These are phyloP conservation scores for Paraphaeosphaeria sporulosa DNA, from an alignment of 2,329 filamentous ascomycete species.

Conservation along the genomic window DNA sequence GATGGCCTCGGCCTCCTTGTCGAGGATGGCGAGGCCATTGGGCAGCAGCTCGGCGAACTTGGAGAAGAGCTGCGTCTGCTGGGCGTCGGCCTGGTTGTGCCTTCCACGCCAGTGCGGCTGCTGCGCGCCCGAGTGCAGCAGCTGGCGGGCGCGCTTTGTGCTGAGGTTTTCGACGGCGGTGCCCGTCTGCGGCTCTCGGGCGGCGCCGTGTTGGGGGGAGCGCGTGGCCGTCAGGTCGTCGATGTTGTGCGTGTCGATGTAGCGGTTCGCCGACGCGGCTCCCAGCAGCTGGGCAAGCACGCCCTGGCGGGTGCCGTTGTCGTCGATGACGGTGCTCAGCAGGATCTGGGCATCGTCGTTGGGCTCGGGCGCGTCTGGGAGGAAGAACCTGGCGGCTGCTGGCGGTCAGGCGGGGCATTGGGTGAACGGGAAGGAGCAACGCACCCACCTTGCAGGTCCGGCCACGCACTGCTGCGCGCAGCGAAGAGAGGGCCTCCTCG, in stretches of 20 bases:
- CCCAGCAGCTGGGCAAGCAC: conserved; percentile 43
- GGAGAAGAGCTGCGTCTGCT: conserved; percentile 53
- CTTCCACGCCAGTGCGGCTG: conserved; percentile 11
- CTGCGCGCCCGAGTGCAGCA: conserved; percentile 21
- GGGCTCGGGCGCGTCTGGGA: conserved; percentile 24
- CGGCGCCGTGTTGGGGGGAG: conserved; percentile 22
- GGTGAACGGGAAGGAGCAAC: conserved; percentile 7
- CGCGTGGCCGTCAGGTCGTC: conserved; percentile 27
- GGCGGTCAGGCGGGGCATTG: conserved; percentile 18
- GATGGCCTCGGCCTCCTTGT: conserved; percentile 53
- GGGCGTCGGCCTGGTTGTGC: conserved; percentile 31
- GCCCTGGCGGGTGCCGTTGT: conserved; percentile 38
- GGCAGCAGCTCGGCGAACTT: conserved; percentile 56
- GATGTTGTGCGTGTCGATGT: conserved; percentile 36
- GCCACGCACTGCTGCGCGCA: conserved; percentile 45
- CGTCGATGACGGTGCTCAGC: conserved; percentile 43
- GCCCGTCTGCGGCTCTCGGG: conserved; percentile 19
- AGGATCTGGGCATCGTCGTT: conserved; percentile 32
- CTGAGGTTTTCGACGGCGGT: conserved; percentile 31
- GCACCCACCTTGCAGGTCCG: conserved; percentile 50
- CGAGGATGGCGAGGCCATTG: conserved; percentile 55
- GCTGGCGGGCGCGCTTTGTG: conserved; percentile 20
- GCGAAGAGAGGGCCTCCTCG: conserved; percentile 42
- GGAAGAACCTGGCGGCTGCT: conserved; percentile 37
- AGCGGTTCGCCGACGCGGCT: conserved; percentile 27